Conservation (phyloP, 2,329 filamentous ascomycete species). For the Trichophyton benhamiae region DNA sequence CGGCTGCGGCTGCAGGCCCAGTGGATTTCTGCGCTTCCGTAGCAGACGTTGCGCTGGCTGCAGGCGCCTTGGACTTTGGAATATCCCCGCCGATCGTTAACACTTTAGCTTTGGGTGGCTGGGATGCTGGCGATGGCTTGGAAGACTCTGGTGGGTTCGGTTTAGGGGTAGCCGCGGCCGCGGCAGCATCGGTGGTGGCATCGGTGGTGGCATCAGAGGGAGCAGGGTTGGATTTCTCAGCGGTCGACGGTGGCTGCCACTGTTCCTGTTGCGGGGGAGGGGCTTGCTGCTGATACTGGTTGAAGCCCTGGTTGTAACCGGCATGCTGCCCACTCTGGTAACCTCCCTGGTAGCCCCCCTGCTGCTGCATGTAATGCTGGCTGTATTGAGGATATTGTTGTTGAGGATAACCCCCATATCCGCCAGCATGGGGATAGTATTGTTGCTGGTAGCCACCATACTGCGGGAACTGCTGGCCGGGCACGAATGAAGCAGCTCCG, state of each 20-base stretch:
- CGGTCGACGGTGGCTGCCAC: conserved; percentile 20
- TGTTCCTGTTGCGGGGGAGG: conserved; percentile 32
- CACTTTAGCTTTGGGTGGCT: conserved; percentile 46
- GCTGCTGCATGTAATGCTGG: conserved; percentile 33
- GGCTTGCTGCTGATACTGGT: conserved; percentile 32
- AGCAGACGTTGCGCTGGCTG: conserved; percentile 42
- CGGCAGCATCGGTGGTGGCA: too few species aligned
- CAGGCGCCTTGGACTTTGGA: conserved; percentile 62
- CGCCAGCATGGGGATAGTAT: conserved; percentile 36
- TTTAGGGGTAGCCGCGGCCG: conserved; percentile 20
- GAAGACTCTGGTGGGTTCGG: conserved; percentile 40
- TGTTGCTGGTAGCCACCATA: conserved; percentile 45
- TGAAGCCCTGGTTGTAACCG: conserved; percentile 21
- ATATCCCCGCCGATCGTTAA: conserved; percentile 47
- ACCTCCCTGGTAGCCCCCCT: conserved; percentile 29
- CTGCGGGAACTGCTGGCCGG: conserved; percentile 55
- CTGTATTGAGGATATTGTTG: conserved; percentile 24
- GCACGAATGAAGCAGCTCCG: conserved; percentile 56
- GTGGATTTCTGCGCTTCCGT: conserved; percentile 40
- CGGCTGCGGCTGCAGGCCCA: conserved; percentile 39
- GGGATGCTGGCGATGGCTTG: conserved; percentile 23
- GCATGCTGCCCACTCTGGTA: not conserved
- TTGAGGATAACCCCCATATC: conserved; percentile 42
- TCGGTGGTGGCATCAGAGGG: not conserved
- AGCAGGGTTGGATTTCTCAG: conserved; percentile 10